Evolutionary conservation across 352 stramenopile species (phyloP).

Genomic region (Phytophthora cactorum): DNA sequence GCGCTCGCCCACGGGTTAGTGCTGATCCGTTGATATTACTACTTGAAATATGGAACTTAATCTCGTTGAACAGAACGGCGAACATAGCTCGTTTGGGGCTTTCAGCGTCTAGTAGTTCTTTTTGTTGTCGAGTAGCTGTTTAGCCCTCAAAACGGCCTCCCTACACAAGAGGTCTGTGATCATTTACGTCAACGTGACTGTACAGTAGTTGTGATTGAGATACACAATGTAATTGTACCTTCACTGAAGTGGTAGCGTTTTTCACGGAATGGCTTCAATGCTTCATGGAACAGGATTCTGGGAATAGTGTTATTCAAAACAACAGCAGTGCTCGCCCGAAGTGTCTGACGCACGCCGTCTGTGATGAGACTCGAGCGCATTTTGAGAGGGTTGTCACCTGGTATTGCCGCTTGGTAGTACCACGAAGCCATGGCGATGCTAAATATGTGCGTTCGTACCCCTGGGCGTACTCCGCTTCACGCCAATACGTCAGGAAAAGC

Average conservation of each 20-base stretch:
- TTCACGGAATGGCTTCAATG: not conserved
- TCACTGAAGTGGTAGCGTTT: constrained; percentile 7
- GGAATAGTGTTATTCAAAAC: constrained; percentile 15
- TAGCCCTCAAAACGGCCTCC: not conserved
- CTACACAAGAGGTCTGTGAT: constrained; percentile 4
- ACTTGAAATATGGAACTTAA: constrained; percentile 10
- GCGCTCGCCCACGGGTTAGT: not conserved
- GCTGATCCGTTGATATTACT: constrained; percentile 4
- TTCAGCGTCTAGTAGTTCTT: constrained; percentile 19
- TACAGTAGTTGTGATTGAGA: not conserved
- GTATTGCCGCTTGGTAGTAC: constrained; percentile 11
- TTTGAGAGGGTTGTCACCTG: constrained; percentile 7
- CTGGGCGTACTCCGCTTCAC: constrained; percentile 2
- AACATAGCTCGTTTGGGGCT: not conserved
- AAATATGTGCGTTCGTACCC: constrained; percentile 11
- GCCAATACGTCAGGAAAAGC: constrained; percentile 12
- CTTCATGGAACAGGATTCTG: constrained; percentile 12
- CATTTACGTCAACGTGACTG: not conserved
- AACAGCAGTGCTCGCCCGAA: constrained; percentile 5
- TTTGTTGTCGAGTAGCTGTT: constrained; percentile 14
- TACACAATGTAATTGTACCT: not conserved
- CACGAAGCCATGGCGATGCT: not conserved
- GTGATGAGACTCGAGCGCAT: constrained; percentile 18
- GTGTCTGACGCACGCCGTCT: constrained; percentile 9
- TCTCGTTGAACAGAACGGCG: constrained; percentile 19